Conservation (phyloP, 2,329 filamentous ascomycete species). For the Colletotrichum spaethianum region DNA sequence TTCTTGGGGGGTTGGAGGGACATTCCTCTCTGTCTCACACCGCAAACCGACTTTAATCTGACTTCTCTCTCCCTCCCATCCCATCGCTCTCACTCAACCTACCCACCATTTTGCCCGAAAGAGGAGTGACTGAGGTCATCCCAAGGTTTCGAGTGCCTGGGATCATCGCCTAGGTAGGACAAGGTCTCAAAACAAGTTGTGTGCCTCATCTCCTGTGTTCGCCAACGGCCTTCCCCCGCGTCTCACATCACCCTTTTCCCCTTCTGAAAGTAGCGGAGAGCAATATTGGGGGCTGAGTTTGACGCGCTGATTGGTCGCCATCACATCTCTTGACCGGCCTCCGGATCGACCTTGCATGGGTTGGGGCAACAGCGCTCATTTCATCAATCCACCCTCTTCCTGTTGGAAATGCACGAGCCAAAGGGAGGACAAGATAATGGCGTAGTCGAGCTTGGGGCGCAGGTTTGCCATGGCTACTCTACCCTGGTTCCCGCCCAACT, state of each 20-base stretch:
- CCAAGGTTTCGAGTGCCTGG: neutral
- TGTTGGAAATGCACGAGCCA: neutral
- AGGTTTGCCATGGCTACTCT: slow-evolving; percentile 13
- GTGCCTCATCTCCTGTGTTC: neutral
- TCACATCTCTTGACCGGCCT: neutral
- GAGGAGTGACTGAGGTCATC: slow-evolving; percentile 22
- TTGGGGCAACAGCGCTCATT: neutral
- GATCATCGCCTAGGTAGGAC: neutral
- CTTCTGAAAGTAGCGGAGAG: neutral
- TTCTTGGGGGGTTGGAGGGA: neutral
- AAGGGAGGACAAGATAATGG: neutral
- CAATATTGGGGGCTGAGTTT: neutral
- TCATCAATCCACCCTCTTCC: neutral
- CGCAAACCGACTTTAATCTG: slow-evolving; percentile 20
- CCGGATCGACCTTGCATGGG: slow-evolving; percentile 3
- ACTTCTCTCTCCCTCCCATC: slow-evolving; percentile 15
- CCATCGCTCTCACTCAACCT: neutral
- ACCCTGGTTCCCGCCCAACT: slow-evolving; percentile 1
- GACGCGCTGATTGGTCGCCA: slow-evolving; percentile 7
- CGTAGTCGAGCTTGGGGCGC: slow-evolving; percentile 22
- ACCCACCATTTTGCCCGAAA: neutral
- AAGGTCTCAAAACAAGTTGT: neutral
- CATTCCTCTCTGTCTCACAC: neutral
- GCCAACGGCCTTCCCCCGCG: neutral
- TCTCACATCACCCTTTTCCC: neutral